A percentile compares a stretch with the other conserved stretches of the same genome.
phyloP scores from a whole-genome alignment of 2,329 filamentous ascomycete species.

The Grosmannia clavigera region DNA sequence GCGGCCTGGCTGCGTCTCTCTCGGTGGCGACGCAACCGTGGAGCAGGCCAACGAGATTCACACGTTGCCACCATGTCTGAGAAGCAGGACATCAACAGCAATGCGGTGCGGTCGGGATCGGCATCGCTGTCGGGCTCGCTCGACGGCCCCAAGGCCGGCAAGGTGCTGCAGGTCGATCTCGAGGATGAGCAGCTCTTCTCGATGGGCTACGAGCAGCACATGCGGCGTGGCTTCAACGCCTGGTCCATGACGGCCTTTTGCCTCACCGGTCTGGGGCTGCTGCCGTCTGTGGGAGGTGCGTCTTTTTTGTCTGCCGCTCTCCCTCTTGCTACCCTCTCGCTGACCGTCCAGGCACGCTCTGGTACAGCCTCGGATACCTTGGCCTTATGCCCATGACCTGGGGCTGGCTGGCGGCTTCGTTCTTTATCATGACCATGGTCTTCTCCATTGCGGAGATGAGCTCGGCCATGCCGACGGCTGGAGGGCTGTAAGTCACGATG shows the following conservation, averaged over 20 bases:
- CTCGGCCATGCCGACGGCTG: conserved; percentile 5
- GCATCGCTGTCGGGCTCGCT: neutral
- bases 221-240: conserved; percentile 1
- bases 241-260: conserved; percentile 6
- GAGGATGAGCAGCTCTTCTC: conserved; percentile 2
- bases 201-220: conserved; percentile 6
- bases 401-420: conserved; percentile 3
- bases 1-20: neutral
- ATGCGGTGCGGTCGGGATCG: neutral
- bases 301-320: neutral
- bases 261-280: conserved; percentile 1
- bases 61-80: neutral
- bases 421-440: conserved; percentile 5
- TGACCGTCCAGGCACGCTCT: neutral
- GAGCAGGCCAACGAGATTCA: neutral
- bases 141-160: neutral
- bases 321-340: neutral
- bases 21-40: neutral
- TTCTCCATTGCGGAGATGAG: conserved; percentile 1
- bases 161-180: neutral
- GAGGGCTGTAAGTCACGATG: conserved; percentile 1
- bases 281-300: conserved; percentile 1
- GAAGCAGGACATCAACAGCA: neutral
- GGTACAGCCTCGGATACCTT: conserved; percentile 6
- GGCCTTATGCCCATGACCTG: conserved; percentile 6